phyloP scores from a whole-genome alignment of 2,329 filamentous ascomycete genomes.

The Whalleya microplaca region DNA sequence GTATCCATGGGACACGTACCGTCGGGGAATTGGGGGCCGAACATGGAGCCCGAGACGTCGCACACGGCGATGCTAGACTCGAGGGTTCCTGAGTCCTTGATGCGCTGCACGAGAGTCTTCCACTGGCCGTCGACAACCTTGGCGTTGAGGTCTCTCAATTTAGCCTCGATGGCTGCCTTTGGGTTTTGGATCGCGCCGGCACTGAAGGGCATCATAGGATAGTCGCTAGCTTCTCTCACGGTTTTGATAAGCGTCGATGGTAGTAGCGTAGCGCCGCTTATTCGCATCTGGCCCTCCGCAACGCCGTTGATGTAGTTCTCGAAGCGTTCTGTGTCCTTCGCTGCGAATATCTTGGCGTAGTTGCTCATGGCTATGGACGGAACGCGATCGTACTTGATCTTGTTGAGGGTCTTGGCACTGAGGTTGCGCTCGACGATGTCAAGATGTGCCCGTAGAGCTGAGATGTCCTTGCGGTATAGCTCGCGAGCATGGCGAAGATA shows the following conservation, averaged over 20 bases:
- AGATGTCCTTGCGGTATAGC: conserved; percentile 54
- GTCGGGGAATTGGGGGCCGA: conserved; percentile 43
- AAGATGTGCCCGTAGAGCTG: conserved; percentile 56
- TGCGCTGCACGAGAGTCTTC: conserved; percentile 60
- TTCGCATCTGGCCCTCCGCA: conserved; percentile 49
- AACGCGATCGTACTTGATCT: conserved; percentile 61
- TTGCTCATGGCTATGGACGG: conserved; percentile 61
- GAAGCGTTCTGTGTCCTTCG: conserved; percentile 56
- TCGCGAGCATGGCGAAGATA: conserved; percentile 60
- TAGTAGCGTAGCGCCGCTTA: conserved; percentile 59
- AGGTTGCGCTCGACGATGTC: conserved; percentile 58
- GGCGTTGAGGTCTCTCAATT: conserved; percentile 36
- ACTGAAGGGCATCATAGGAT: no score
- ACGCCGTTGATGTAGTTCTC: conserved; percentile 53
- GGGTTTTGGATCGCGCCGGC: background rate
- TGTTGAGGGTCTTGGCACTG: conserved; percentile 46
- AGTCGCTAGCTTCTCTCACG: conserved; percentile 8
- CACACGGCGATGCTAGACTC: conserved; percentile 59
- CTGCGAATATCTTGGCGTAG: conserved; percentile 52
- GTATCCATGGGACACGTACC: conserved; percentile 55
- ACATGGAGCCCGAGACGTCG: conserved; percentile 62
- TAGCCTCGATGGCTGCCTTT: conserved; percentile 33
- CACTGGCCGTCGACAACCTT: conserved; percentile 56
- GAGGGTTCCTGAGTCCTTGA: conserved; percentile 58
- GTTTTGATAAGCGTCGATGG: conserved; percentile 52